Evolutionary conservation across 345 rosid genomes (phyloP), one percentile per base, ranked within the genome.

Genomic region (Geranium brycei): DNA sequence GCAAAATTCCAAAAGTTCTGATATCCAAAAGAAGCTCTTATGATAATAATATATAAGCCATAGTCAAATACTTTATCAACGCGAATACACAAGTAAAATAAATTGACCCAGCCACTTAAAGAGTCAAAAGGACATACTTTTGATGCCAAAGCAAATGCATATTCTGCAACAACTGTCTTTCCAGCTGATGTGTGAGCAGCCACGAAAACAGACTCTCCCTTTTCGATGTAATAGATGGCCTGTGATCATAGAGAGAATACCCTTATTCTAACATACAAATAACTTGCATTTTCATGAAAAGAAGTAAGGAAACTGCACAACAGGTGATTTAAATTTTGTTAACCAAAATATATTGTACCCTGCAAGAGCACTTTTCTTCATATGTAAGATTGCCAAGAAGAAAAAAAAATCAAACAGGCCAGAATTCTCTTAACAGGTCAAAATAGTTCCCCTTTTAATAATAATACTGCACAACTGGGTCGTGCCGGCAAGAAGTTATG

Each of bases 111-210:
- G 47, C 60, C 41, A 19, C 17, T 56, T 14, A 55, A 18, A 66
- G 28, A 7, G 28, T 65, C 47, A 56, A 59, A 72, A 63, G 28
- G 64, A 60, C 68, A 60, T 82, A 89, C 97, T 80, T 89, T 92
- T 64, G 97, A 83, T 68, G 95, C 95, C 82, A 92, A 79, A 72
- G 98, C 95, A 72, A 92, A 92, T 62, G 98, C 97, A 76, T 92
- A 92, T 72, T 92, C 98, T 63, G 98, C 98, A 80, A 92, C 95
- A 70, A 89, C 98, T 13, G 98, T 92, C 81, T 89, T 92, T 69
- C 98, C 98, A 17, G 97, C 98, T 66, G 98, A 92, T 65, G 98
- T 92, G 77, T 92, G 98, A 71, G 98, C 98, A 3, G 95, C 91
- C 62, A 92, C 98, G 67, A 92, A 92, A 66, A 92, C 97, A 64